Evolutionary conservation across 1,284 basidiomycete species (phyloP), one percentile per base, ranked within the genome.

Genomic region (Ustilago vetiveriae): DNA sequence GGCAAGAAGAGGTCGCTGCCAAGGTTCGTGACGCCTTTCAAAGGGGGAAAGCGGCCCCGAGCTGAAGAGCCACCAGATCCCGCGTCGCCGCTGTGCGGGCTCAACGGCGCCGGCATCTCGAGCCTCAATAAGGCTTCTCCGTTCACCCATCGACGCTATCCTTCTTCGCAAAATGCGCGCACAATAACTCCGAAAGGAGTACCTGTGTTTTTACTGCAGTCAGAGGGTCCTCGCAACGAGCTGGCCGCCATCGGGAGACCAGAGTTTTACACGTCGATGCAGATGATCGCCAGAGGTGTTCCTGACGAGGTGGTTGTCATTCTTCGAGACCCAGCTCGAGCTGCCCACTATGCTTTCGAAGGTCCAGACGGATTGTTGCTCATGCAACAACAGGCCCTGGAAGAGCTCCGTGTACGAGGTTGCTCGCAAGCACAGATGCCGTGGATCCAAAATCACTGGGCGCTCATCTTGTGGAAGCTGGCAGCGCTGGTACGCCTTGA

Each of bases 371-470:
- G 65, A 5, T n/a, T 36, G 1, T 29, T 62, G 14, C 53, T 72
- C 3, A 62, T 58, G 36, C 68, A 72, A 17, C 13, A 46, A 6
- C 27, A 73, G 24, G 75, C 72, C 13, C 52, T 74, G 4, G 51
- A 58, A 10, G 58, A 54, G 57, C 49, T 81, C 6, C 47, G 35
- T 2, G 29, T 46, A 10, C 45, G 53, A 9, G 76, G 76, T 17
- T 75, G 67, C n/a, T 26, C 22, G 3, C 84, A 89, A n/a, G 89
- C 86, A 3, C 89, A 87, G 4, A 85, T 88, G 62, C 80, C 85
- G 26, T 98, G 95, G 95, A 89, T 96, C 1, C 86, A 90, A 33
- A 96, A 97, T 76, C 94, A 97, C 74, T 98, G 92, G 91, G 80
- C 84, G 5, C 83, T 94, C 38, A 88, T 98, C 37, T 85, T 98